phyloP scores from a whole-genome alignment of 345 rosid species.

The Linum trigynum region DNA sequence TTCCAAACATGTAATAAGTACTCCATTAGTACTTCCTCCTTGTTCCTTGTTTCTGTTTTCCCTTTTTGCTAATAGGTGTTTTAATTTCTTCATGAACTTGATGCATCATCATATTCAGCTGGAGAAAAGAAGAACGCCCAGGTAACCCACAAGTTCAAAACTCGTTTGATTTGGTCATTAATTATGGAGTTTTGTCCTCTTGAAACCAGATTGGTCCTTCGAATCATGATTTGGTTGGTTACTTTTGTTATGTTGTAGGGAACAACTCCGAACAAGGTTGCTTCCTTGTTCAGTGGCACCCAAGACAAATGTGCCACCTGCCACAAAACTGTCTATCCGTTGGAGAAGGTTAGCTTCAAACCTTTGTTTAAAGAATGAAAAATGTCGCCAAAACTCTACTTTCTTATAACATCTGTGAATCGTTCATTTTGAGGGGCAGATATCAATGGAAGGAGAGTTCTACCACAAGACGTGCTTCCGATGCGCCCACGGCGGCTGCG shows the following conservation, averaged over 20 bases:
- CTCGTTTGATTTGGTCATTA: neutral
- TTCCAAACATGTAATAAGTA: constrained; percentile 29
- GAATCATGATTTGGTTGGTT: neutral
- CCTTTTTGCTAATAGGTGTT: neutral
- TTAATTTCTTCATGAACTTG: neutral
- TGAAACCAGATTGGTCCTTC: neutral
- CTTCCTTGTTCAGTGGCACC: constrained; percentile 38
- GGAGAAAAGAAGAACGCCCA: constrained; percentile 30
- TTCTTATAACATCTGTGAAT: neutral
- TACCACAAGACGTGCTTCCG: constrained; percentile 51
- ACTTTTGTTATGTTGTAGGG: constrained; percentile 15
- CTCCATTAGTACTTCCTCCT: neutral
- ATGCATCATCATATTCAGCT: constrained; percentile 22
- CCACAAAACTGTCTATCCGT: constrained; percentile 38
- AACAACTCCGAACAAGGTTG: constrained; percentile 40
- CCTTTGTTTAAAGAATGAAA: too few species aligned
- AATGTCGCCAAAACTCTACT: too few species aligned
- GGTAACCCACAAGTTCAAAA: constrained; percentile 17
- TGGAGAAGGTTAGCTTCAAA: constrained; percentile 34
- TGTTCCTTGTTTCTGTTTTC: too few species aligned
- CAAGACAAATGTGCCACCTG: constrained; percentile 41
- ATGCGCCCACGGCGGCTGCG: constrained; percentile 48
- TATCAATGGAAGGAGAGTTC: constrained; percentile 38
- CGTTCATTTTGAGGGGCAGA: constrained; percentile 14
- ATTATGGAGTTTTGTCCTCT: neutral